Evolutionary conservation across 164 flowering plant genomes (phyloP).

Genomic region (Pachysandra terminalis): DNA sequence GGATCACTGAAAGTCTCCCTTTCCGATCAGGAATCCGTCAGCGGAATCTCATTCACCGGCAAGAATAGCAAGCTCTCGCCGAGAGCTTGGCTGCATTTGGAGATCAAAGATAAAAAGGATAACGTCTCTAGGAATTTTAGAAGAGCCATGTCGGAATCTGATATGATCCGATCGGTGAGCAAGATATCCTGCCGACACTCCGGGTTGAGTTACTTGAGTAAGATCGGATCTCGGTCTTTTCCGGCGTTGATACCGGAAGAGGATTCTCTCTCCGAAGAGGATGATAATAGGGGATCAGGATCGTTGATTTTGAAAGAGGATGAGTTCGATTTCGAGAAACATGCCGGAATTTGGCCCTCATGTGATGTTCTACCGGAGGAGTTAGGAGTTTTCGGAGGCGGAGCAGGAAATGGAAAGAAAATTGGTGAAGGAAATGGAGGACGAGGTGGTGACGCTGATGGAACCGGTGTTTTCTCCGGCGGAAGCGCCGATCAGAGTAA

Average conservation of each 20-base stretch:
- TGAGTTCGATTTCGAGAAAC: conserved; percentile 6
- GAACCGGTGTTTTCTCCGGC: conserved; percentile 17
- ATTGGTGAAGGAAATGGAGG: conserved; percentile 24
- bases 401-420: conserved; percentile 23
- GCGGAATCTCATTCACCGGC: conserved; percentile 26
- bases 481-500: conserved; percentile 29
- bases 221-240: conserved; percentile 25
- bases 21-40: too few relatives aligned
- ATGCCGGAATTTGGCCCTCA: conserved; percentile 14
- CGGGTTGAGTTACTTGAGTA: conserved; percentile 3
- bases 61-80: conserved; percentile 21
- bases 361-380: conserved; percentile 25
- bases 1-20: conserved; percentile 25
- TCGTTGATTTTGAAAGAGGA: conserved; percentile 9
- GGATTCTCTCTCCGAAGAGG: background rate
- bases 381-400: conserved; percentile 29
- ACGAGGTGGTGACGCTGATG: conserved; percentile 28
- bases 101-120: conserved; percentile 11
- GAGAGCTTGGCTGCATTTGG: conserved; percentile 28
- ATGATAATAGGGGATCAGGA: conserved; percentile 5
- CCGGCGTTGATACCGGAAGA: conserved; percentile 44
- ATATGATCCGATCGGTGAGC: conserved; percentile 23
- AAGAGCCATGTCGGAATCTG: conserved; percentile 38
- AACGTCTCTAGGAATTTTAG: conserved; percentile 20
- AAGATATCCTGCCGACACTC: background rate